Evolutionary conservation across 129 eudicot genomes (phyloP).

Genomic region (Flaveria linearis): DNA sequence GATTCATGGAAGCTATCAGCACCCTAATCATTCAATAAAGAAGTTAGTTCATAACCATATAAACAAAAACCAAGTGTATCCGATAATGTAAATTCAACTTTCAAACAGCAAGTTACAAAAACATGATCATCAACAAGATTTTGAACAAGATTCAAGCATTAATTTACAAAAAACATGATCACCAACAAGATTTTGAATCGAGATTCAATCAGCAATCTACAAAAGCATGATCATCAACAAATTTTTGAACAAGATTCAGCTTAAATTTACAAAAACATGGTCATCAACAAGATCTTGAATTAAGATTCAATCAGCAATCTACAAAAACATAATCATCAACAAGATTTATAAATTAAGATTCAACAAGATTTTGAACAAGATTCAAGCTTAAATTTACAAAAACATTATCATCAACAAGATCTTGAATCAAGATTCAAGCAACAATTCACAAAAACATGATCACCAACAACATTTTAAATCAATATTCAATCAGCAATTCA

Average conservation of each 20-base stretch:
- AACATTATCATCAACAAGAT: background rate
- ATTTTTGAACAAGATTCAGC: background rate
- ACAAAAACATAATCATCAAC: too few relatives aligned
- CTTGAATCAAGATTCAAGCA: conserved; percentile 7
- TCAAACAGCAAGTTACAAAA: conserved; percentile 1
- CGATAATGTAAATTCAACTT: too few relatives aligned
- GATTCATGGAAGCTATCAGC: conserved; percentile 81
- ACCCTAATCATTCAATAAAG: conserved; percentile 46
- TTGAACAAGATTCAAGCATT: background rate
- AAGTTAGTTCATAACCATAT: conserved; percentile 2
- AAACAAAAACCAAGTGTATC: background rate
- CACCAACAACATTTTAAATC: conserved; percentile 10
- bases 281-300: background rate
- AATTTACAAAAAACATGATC: background rate
- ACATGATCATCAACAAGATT: conserved; percentile 3
- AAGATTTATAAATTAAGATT: too few relatives aligned
- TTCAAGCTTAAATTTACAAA: conserved; percentile 7
- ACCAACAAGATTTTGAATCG: too few relatives aligned
- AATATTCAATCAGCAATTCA: background rate
- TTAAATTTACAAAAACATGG: background rate
- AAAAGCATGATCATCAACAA: too few relatives aligned
- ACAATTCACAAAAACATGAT: background rate
- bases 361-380: background rate
- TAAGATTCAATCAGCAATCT: background rate
- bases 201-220: too few relatives aligned